Percentiles rank a stretch among this genome's conserved stretches.
Evolutionary conservation across 768 basidiomycete genomes (phyloP).

Genomic region (Mycena capillaripes): DNA sequence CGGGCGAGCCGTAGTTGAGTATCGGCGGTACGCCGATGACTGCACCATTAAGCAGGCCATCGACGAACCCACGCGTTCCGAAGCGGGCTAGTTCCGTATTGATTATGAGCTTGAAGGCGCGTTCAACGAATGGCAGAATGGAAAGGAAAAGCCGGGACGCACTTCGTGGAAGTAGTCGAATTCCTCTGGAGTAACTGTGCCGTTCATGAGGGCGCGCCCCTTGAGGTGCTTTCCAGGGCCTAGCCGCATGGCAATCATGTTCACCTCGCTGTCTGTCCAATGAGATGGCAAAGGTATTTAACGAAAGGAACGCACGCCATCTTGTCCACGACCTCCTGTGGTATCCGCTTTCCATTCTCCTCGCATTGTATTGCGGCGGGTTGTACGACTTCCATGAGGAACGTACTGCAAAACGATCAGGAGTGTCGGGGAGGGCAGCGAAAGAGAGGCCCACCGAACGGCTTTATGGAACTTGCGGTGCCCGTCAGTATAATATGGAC

Average conservation of each 20-base stretch:
- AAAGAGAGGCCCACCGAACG: conserved; percentile 76
- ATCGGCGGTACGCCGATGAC: conserved; percentile 94
- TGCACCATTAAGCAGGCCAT: conserved; percentile 84
- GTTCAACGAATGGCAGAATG: neutral
- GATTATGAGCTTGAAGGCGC: conserved; percentile 71
- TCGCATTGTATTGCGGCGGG: conserved; percentile 64
- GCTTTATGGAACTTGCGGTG: conserved; percentile 84
- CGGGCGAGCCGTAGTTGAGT: conserved; percentile 87
- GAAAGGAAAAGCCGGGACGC: neutral
- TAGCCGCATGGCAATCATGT: conserved; percentile 90
- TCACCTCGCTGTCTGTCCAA: conserved; percentile 67
- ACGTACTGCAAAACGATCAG: conserved; percentile 16
- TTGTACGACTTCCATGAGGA: conserved; percentile 29
- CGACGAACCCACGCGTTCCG: conserved; percentile 89
- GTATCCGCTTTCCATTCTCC: conserved; percentile 88
- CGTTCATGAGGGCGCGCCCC: conserved; percentile 82
- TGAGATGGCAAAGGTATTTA: neutral
- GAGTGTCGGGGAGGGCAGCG: conserved; percentile 30
- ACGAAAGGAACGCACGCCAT: conserved; percentile 70
- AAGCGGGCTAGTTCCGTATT: conserved; percentile 88
- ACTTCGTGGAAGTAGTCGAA: conserved; percentile 97
- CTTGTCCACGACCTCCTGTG: conserved; percentile 87
- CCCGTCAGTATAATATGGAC: conserved; percentile 83
- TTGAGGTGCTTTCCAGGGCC: conserved; percentile 92
- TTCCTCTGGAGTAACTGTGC: conserved; percentile 82